phyloP scores from a whole-genome alignment of 2,329 filamentous ascomycete species.

The Boeremia lycopersici region DNA sequence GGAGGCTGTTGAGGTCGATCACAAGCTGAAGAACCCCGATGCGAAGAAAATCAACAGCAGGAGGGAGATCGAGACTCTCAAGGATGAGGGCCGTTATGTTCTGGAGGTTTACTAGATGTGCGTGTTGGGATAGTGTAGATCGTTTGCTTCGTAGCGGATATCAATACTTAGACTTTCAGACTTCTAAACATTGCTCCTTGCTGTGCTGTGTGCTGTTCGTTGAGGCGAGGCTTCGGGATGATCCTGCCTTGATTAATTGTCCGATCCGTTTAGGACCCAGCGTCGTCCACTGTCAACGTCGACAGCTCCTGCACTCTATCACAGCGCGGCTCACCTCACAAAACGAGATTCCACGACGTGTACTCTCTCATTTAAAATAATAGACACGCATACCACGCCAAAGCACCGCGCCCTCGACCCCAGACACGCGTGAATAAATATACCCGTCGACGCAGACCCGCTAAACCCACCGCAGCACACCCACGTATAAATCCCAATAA shows the following conservation, averaged over 20 bases:
- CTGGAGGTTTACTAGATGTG: slow-evolving; percentile 85
- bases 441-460: too few species aligned
- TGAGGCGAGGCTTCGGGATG: neutral
- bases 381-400: too few species aligned
- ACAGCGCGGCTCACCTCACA: too few species aligned
- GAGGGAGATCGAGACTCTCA: slow-evolving; percentile 95
- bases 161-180: neutral
- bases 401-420: too few species aligned
- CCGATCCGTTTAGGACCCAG: too few species aligned
- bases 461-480: too few species aligned
- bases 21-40: slow-evolving; percentile 59
- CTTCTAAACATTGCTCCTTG: neutral
- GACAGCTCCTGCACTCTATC: too few species aligned
- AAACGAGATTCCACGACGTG: too few species aligned
- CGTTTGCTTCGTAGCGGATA: neutral
- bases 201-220: neutral
- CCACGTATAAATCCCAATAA: too few species aligned
- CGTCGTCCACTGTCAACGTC: too few species aligned
- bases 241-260: neutral
- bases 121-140: neutral
- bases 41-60: slow-evolving; percentile 79
- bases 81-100: slow-evolving; percentile 93
- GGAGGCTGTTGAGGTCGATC: slow-evolving; percentile 84
- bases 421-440: too few species aligned
- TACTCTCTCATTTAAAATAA: too few species aligned